Percentiles rank a stretch among this genome's conserved stretches.
Conservation (phyloP, 441 rosid genomes). For the Viola pubescens region DNA sequence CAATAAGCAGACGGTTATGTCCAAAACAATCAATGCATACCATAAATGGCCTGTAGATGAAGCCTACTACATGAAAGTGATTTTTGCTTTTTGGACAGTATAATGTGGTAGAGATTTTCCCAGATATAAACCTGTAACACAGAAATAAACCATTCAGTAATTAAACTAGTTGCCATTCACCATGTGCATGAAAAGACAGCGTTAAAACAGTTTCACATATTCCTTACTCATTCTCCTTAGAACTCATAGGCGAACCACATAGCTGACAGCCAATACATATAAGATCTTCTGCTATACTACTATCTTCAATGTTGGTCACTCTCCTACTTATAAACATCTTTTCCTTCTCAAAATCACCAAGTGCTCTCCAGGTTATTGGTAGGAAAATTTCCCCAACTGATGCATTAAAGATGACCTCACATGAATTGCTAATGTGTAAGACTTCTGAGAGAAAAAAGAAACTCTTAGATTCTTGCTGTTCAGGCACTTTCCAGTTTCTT, state of each 20-base stretch:
- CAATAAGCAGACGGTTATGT: neutral
- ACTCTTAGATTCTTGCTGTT: slow-evolving; percentile 28
- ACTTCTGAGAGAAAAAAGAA: slow-evolving; percentile 36
- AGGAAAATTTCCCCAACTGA: slow-evolving; percentile 45
- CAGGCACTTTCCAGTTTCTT: slow-evolving; percentile 45
- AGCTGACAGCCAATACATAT: slow-evolving; percentile 42
- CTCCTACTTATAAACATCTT: slow-evolving; percentile 49
- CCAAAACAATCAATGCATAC: slow-evolving; percentile 19
- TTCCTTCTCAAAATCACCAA: slow-evolving; percentile 33
- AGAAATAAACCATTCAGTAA: slow-evolving; percentile 6
- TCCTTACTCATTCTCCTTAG: slow-evolving; percentile 23
- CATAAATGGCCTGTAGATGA: slow-evolving; percentile 48
- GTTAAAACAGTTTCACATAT: slow-evolving; percentile 5
- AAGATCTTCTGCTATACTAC: slow-evolving; percentile 36
- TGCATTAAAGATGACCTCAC: slow-evolving; percentile 33
- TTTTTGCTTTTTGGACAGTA: slow-evolving; percentile 40
- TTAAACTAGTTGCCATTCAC: slow-evolving; percentile 1
- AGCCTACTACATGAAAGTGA: slow-evolving; percentile 34
- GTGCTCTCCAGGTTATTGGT: slow-evolving; percentile 32
- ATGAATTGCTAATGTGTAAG: slow-evolving; percentile 17
- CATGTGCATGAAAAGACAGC: slow-evolving; percentile 6
- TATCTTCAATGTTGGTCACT: slow-evolving; percentile 15
- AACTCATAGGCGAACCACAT: slow-evolving; percentile 41
- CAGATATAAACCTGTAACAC: slow-evolving; percentile 22
- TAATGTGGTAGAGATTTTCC: slow-evolving; percentile 26